A percentile compares a stretch with the other conserved stretches of the same genome.
Evolutionary conservation across 140 eudicot genomes (phyloP).

Genomic region (Flaveria floridana): DNA sequence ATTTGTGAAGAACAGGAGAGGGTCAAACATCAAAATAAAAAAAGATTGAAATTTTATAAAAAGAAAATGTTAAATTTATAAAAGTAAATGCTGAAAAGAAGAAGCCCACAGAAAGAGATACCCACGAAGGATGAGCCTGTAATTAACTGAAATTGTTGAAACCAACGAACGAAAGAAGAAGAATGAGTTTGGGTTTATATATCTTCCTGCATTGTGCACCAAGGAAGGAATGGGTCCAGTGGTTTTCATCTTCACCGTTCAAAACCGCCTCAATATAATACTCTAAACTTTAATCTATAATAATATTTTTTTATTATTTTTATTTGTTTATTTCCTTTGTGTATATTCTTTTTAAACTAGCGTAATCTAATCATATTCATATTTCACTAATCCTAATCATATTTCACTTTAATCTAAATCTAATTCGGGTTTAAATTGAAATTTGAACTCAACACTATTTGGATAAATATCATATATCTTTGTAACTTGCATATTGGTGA

Average conservation of each 20-base stretch:
- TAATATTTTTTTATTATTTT: no score
- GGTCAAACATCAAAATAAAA: slow-evolving; percentile 21
- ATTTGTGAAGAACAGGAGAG: slow-evolving; percentile 25
- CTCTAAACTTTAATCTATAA: not conserved
- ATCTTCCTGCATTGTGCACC: slow-evolving; percentile 27
- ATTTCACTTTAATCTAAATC: no score
- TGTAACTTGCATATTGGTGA: no score
- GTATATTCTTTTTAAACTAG: no score
- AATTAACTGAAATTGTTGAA: slow-evolving; percentile 33
- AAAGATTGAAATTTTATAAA: not conserved
- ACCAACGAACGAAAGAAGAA: slow-evolving; percentile 20
- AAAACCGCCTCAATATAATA: slow-evolving; percentile 25
- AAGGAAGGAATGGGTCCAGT: slow-evolving; percentile 29
- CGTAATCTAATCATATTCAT: no score
- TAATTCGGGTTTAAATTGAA: no score
- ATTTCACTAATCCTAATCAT: no score
- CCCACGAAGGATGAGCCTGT: slow-evolving; percentile 14
- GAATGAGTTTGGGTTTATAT: slow-evolving; percentile 28
- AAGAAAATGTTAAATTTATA: no score
- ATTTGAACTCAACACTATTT: no score
- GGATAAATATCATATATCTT: no score
- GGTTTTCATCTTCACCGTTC: slow-evolving; percentile 27
- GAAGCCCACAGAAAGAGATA: slow-evolving; percentile 17
- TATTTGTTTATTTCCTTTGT: no score
- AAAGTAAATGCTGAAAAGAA: not conserved